Evolutionary conservation across 495 filamentous ascomycete species (phyloP).

Genomic region (Aspergillus heteromorphus): DNA sequence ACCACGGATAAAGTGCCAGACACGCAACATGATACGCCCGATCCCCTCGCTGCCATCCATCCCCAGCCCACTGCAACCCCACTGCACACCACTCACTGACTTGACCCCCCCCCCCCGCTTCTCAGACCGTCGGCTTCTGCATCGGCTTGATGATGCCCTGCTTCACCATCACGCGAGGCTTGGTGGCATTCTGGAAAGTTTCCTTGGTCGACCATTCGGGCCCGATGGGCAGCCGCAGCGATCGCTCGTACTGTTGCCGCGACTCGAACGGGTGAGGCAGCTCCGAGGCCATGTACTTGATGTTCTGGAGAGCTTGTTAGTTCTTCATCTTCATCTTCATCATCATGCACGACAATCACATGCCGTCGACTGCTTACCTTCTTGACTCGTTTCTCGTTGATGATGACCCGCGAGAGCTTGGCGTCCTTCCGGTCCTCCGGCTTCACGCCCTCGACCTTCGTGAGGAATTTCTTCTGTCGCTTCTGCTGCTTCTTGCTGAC

Average conservation of each 20-base stretch:
- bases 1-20: not conserved
- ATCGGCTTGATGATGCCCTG: conserved; percentile 88
- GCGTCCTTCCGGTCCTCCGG: conserved; percentile 73
- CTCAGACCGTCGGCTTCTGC: conserved; percentile 63
- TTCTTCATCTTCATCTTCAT: conserved; percentile 34
- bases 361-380: conserved; percentile 55
- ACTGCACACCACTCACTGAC: conserved; percentile 1
- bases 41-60: not conserved
- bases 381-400: conserved; percentile 85
- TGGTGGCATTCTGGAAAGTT: conserved; percentile 82
- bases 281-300: conserved; percentile 74
- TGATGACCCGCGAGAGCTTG: conserved; percentile 76
- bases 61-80: not conserved
- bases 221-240: conserved; percentile 78
- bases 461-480: conserved; percentile 57
- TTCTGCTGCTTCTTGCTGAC: conserved; percentile 60
- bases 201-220: conserved; percentile 94
- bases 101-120: not conserved
- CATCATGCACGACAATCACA: not conserved
- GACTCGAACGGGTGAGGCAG: conserved; percentile 86
- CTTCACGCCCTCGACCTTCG: conserved; percentile 71
- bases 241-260: conserved; percentile 83
- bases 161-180: conserved; percentile 88
- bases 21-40: not conserved
- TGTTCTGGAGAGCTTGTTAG: conserved; percentile 52